phyloP scores from a whole-genome alignment of 495 filamentous ascomycete genomes.

The Aspergillus coremiiformis region DNA sequence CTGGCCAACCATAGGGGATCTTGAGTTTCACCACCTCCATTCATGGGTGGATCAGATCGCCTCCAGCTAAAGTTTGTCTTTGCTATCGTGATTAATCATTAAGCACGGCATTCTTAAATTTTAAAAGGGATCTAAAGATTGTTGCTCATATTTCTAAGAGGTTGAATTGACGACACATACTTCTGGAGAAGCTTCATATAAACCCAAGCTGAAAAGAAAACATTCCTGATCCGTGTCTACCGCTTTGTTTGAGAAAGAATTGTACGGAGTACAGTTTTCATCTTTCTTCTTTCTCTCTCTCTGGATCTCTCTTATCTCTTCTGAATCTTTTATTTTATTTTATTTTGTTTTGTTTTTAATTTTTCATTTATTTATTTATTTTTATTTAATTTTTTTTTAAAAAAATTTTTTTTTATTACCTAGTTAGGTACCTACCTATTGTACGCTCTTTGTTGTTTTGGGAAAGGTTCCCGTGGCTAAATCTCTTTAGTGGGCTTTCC shows the following conservation, averaged over 20 bases:
- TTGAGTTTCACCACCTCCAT: conserved; percentile 9
- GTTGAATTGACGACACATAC: not conserved
- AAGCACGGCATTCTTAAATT: not conserved
- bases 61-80: conserved; percentile 17
- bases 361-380: too few species aligned
- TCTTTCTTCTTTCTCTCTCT: not conserved
- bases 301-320: not conserved
- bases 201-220: not conserved
- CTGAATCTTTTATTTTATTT: too few species aligned
- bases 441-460: too few species aligned
- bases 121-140: not conserved
- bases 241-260: not conserved
- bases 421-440: too few species aligned
- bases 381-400: not conserved
- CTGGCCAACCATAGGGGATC: conserved; percentile 9
- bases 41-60: conserved; percentile 4
- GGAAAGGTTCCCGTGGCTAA: not conserved
- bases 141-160: not conserved
- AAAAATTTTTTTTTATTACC: not conserved
- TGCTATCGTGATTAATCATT: not conserved
- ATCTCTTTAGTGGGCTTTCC: not conserved
- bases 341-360: too few species aligned
- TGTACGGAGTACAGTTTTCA: too few species aligned
- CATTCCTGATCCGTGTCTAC: not conserved
- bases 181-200: not conserved